Evolutionary conservation across 352 stramenopile species (phyloP).

Genomic region (Plasmopara muralis): DNA sequence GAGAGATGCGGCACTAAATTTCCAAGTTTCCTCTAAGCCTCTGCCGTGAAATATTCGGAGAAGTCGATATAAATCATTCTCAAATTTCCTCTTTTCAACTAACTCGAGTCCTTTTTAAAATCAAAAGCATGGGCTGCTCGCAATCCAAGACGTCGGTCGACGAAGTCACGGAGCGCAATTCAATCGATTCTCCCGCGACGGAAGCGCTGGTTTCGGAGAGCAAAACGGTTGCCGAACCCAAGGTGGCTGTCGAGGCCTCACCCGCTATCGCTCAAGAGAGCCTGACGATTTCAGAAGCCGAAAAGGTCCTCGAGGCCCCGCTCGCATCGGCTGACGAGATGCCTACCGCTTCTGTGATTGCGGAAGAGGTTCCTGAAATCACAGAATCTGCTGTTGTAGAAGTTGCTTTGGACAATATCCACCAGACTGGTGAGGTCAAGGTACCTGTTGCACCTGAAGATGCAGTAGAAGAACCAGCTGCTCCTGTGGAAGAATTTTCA

Average conservation of each 20-base stretch:
- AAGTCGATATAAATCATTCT: constrained; percentile 17
- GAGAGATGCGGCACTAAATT: constrained; percentile 15
- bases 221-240: too few species aligned
- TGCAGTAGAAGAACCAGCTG: not conserved
- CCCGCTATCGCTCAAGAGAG: too few species aligned
- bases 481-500: constrained; percentile 8
- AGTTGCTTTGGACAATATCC: constrained; percentile 2
- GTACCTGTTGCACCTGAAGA: not conserved
- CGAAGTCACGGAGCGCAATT: constrained; percentile 32
- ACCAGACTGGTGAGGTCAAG: not conserved
- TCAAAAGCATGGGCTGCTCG: constrained; percentile 49
- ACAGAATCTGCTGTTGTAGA: constrained; percentile 9
- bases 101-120: constrained; percentile 9
- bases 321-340: constrained; percentile 8
- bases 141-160: constrained; percentile 52
- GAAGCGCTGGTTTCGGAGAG: too few species aligned
- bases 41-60: constrained; percentile 9
- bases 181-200: constrained; percentile 5
- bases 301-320: constrained; percentile 5
- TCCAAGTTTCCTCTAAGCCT: constrained; percentile 9
- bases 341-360: constrained; percentile 6
- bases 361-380: constrained; percentile 9
- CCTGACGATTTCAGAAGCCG: constrained; percentile 2
- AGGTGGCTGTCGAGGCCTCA: too few species aligned
- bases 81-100: constrained; percentile 21